phyloP scores from a whole-genome alignment of 2,329 filamentous ascomycete genomes.

The Nemania abortiva region DNA sequence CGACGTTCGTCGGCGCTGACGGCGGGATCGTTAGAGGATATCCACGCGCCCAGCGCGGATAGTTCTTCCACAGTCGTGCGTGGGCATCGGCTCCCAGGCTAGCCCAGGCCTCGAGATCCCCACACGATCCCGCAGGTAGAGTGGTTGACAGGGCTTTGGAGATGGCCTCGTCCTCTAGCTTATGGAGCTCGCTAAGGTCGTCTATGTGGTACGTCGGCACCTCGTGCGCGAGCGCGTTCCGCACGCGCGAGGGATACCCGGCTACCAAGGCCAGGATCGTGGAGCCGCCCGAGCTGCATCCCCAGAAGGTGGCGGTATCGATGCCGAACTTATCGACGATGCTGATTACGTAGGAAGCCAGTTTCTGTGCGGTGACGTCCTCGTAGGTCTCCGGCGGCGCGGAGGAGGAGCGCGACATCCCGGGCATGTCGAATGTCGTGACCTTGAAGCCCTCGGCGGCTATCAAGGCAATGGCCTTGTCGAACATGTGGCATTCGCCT shows the following conservation, averaged over 20 bases:
- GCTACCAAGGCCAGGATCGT: constrained; percentile 33
- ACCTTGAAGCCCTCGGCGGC: constrained; percentile 33
- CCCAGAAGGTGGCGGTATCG: constrained; percentile 38
- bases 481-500: constrained; percentile 40
- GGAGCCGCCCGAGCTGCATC: constrained; percentile 38
- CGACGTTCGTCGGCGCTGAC: constrained; percentile 22
- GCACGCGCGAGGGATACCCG: constrained; percentile 37
- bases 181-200: constrained; percentile 20
- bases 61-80: constrained; percentile 38
- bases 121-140: constrained; percentile 9
- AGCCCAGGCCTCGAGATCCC: constrained; percentile 33
- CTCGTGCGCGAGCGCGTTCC: constrained; percentile 38
- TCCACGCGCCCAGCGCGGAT: constrained; percentile 37
- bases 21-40: constrained; percentile 33
- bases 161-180: constrained; percentile 34
- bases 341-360: constrained; percentile 37
- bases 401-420: constrained; percentile 34
- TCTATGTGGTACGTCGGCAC: constrained; percentile 32
- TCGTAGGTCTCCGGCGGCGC: constrained; percentile 34
- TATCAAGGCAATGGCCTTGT: constrained; percentile 32
- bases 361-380: constrained; percentile 35
- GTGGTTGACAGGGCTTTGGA: constrained; percentile 5
- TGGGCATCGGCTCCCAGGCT: constrained; percentile 31
- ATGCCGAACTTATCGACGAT: constrained; percentile 37
- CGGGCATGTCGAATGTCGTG: constrained; percentile 41